Conservation (phyloP, 2,329 filamentous ascomycete genomes). For the Xylaria sp. region DNA sequence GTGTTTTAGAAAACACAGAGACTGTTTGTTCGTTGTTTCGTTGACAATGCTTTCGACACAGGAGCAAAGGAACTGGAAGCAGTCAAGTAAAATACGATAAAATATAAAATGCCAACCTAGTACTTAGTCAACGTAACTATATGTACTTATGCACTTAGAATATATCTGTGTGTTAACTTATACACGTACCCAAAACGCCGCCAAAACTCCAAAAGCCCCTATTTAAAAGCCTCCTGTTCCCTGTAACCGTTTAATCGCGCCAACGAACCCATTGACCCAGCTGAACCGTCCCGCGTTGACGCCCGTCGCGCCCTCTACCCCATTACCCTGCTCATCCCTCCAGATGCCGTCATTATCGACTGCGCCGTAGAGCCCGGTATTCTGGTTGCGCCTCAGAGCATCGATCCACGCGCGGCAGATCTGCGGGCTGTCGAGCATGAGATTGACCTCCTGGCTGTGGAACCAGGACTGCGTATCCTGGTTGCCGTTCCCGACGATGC, state of each 20-base stretch:
- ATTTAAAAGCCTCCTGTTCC: constrained; percentile 47
- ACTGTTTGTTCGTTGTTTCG: background rate
- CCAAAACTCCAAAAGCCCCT: too few relatives aligned
- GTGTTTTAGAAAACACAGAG: background rate
- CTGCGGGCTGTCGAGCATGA: constrained; percentile 74
- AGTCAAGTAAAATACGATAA: background rate
- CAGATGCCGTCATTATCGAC: constrained; percentile 70
- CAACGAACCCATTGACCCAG: constrained; percentile 46
- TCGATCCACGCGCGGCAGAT: constrained; percentile 73
- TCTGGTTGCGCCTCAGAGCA: constrained; percentile 72
- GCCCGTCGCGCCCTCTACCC: constrained; percentile 59
- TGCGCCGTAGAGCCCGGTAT: constrained; percentile 69
- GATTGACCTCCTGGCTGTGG: constrained; percentile 80
- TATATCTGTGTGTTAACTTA: background rate
- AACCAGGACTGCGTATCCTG: constrained; percentile 85
- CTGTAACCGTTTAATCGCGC: constrained; percentile 46
- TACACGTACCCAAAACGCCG: constrained; percentile 2
- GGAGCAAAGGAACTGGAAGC: background rate
- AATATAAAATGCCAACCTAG: background rate
- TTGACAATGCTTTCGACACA: too few relatives aligned
- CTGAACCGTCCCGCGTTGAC: constrained; percentile 60
- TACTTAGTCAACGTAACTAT: too few relatives aligned
- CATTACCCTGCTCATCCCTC: constrained; percentile 63
- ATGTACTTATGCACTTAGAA: background rate
- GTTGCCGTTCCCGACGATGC: constrained; percentile 80